Evolutionary conservation across 1,139 yeast species (phyloP).

Genomic region (Diutina rugosa): DNA sequence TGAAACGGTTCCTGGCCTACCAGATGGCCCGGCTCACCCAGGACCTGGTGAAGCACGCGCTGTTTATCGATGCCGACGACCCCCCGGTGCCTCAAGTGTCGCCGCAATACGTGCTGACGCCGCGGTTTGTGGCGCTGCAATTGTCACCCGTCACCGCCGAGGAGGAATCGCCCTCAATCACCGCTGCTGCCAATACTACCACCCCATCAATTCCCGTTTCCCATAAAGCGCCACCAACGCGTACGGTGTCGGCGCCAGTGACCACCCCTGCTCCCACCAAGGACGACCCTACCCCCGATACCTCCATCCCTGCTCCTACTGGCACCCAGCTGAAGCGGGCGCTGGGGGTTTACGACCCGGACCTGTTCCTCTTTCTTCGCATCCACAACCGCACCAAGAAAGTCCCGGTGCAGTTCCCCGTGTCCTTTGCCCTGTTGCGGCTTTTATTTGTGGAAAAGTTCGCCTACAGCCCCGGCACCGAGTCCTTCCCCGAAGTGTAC

Average conservation of each 20-base stretch:
- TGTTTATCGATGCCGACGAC: not conserved
- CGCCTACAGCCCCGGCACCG: conserved; percentile 66
- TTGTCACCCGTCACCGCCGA: not conserved
- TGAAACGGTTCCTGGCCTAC: conserved; percentile 83
- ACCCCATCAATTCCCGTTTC: not conserved
- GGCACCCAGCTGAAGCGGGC: not conserved
- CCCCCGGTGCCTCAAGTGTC: not conserved
- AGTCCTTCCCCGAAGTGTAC: conserved; percentile 70
- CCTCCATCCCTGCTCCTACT: not conserved
- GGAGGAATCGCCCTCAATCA: not conserved
- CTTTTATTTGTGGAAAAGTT: conserved; percentile 76
- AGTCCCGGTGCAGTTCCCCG: conserved; percentile 34
- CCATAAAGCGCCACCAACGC: not conserved
- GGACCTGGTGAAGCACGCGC: not conserved
- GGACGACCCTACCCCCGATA: not conserved
- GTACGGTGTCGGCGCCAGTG: not conserved
- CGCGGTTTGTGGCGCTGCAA: not conserved
- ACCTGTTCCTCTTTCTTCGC: not conserved
- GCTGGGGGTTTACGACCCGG: not conserved
- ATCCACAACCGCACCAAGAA: conserved; percentile 38
- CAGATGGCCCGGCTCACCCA: conserved; percentile 68
- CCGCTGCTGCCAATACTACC: not conserved
- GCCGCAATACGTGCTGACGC: not conserved
- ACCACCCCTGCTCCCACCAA: not conserved
- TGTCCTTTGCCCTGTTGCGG: conserved; percentile 52